phyloP scores from a whole-genome alignment of 352 stramenopile genomes.

The Pythium aristosporum region DNA sequence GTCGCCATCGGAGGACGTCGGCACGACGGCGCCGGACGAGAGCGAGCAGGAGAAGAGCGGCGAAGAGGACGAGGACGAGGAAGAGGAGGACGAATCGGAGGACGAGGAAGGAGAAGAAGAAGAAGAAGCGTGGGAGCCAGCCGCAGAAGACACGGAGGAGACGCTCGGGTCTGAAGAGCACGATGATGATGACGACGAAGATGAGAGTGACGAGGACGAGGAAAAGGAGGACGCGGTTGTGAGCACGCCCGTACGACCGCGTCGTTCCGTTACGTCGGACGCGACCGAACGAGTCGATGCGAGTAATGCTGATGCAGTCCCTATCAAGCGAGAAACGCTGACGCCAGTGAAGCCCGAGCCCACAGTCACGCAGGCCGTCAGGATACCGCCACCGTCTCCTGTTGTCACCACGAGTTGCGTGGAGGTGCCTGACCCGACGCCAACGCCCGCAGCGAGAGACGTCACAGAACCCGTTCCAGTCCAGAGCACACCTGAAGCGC shows the following conservation, averaged over 20 bases:
- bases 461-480: not conserved
- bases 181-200: slow-evolving; percentile 28
- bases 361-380: not conserved
- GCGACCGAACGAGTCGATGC: not conserved
- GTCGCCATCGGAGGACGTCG: slow-evolving; percentile 4
- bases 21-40: not conserved
- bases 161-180: slow-evolving; percentile 30
- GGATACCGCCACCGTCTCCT: not conserved
- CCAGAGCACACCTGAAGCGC: not conserved
- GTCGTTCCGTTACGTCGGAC: not conserved
- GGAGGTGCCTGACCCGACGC: too few relatives aligned
- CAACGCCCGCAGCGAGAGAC: not conserved
- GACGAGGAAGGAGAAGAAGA: slow-evolving; percentile 28
- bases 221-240: not conserved
- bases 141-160: slow-evolving; percentile 1
- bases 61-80: slow-evolving; percentile 25
- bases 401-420: not conserved
- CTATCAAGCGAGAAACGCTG: not conserved
- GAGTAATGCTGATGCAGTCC: not conserved
- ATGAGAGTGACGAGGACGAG: slow-evolving; percentile 32
- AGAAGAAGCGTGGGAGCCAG: slow-evolving; percentile 31
- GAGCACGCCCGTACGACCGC: not conserved
- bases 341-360: not conserved
- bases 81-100: slow-evolving; percentile 31
- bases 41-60: slow-evolving; percentile 8